Evolutionary conservation across 352 stramenopile genomes (phyloP).

Genomic region (Aphanomyces cochlioides): DNA sequence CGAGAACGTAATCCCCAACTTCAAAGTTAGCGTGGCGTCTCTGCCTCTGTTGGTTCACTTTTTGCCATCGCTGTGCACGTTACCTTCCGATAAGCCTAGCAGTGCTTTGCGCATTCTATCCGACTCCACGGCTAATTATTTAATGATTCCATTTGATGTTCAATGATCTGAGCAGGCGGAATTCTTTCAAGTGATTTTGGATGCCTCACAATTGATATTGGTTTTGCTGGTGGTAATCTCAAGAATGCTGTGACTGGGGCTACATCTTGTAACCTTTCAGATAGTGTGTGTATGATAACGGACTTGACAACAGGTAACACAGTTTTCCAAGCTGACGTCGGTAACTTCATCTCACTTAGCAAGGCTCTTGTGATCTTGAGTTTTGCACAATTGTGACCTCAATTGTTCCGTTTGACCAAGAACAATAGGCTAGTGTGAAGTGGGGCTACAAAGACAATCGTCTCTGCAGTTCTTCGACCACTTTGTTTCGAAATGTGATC

Average conservation of each 20-base stretch:
- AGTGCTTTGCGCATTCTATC: background rate
- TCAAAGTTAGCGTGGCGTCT: no score
- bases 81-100: background rate
- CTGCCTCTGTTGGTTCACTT: background rate
- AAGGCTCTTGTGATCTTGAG: slow-evolving; percentile 19
- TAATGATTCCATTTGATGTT: background rate
- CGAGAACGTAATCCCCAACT: slow-evolving; percentile 2
- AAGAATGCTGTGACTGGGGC: background rate
- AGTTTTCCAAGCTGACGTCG: background rate
- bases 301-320: slow-evolving; percentile 7
- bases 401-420: slow-evolving; percentile 38
- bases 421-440: slow-evolving; percentile 34
- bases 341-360: slow-evolving; percentile 8
- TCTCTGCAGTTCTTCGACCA: slow-evolving; percentile 26
- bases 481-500: slow-evolving; percentile 39
- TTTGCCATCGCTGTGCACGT: background rate
- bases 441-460: slow-evolving; percentile 31
- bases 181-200: background rate
- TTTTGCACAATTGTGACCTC: slow-evolving; percentile 35
- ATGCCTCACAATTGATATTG: slow-evolving; percentile 9
- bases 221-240: background rate
- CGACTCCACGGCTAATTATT: background rate
- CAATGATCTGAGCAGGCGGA: background rate
- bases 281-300: slow-evolving; percentile 3
- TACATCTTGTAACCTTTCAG: background rate